Evolutionary conservation across 805 yeast genomes (phyloP).

Genomic region (Saccharomyces cerevisiae): DNA sequence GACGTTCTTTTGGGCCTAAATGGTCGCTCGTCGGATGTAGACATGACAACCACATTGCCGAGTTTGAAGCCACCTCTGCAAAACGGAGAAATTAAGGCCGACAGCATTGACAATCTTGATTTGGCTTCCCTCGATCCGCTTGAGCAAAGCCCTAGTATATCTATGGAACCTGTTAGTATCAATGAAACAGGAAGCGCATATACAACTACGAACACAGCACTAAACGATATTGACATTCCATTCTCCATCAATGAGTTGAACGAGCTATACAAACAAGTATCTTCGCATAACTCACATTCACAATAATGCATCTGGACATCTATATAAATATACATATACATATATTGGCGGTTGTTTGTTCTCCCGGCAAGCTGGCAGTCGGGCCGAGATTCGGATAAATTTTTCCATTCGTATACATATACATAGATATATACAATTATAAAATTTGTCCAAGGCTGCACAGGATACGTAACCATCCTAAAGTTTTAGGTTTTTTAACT

Average conservation of each 20-base stretch:
- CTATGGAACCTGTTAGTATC: neutral
- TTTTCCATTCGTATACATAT: neutral
- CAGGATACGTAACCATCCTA: neutral
- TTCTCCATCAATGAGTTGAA: neutral
- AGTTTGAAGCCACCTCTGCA: neutral
- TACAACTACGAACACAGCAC: neutral
- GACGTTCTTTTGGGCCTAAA: neutral
- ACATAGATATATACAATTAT: neutral
- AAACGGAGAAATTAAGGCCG: neutral
- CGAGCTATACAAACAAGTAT: neutral
- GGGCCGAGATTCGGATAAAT: too few relatives aligned
- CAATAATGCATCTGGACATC: neutral
- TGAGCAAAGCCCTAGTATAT: neutral
- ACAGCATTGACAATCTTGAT: neutral
- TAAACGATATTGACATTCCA: neutral
- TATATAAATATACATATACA: neutral
- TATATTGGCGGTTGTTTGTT: too few relatives aligned
- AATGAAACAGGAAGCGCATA: neutral
- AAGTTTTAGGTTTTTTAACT: neutral
- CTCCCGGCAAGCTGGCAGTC: too few relatives aligned
- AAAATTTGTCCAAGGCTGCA: neutral
- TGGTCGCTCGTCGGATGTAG: conserved; percentile 5
- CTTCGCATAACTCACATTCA: neutral
- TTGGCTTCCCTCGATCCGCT: neutral
- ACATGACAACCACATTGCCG: conserved; percentile 2